Percentiles rank a stretch among this genome's conserved stretches.
phyloP scores from a whole-genome alignment of 2,329 filamentous ascomycete species.

The Cladosporium sp. region DNA sequence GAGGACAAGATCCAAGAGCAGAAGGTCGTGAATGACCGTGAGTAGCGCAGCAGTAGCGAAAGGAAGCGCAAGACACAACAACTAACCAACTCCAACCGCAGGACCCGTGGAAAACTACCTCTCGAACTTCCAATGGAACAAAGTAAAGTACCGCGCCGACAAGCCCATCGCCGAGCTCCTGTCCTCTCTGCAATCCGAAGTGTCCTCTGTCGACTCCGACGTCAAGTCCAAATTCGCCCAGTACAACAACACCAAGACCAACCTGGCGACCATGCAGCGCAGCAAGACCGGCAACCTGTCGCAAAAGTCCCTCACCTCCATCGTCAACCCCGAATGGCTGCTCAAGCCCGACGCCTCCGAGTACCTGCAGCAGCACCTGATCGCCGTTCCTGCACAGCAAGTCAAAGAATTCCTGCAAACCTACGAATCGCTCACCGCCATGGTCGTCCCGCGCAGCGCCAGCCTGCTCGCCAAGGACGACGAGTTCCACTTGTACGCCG shows the following conservation, averaged over 20 bases:
- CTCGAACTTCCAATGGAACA: conserved; percentile 90
- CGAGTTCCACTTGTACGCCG: conserved; percentile 85
- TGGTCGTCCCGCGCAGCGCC: conserved; percentile 92
- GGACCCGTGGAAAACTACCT: conserved; percentile 96
- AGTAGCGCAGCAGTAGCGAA: conserved; percentile 38
- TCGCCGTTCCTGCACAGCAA: conserved; percentile 78
- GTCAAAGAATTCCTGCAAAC: conserved; percentile 86
- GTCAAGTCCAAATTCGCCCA: conserved; percentile 92
- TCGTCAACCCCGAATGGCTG: conserved; percentile 73
- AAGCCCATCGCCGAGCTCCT: conserved; percentile 86
- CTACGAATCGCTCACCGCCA: conserved; percentile 85
- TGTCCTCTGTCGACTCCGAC: conserved; percentile 90
- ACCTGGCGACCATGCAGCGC: conserved; percentile 74
- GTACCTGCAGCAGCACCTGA: conserved; percentile 92
- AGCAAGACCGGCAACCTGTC: conserved; percentile 93
- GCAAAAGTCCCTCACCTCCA: conserved; percentile 87
- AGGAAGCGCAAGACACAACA: not conserved
- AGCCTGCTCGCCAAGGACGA: conserved; percentile 79
- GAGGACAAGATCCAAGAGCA: conserved; percentile 81
- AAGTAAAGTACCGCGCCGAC: conserved; percentile 93
- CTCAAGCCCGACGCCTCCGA: conserved; percentile 82
- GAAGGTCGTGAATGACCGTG: conserved; percentile 93
- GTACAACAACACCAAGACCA: conserved; percentile 85
- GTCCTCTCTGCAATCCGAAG: conserved; percentile 87
- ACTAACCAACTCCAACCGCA: conserved; percentile 43